Percentiles rank a stretch among this genome's conserved stretches.
phyloP scores from a whole-genome alignment of 2,329 filamentous ascomycete genomes.

The Pseudogymnoascus sp. region DNA sequence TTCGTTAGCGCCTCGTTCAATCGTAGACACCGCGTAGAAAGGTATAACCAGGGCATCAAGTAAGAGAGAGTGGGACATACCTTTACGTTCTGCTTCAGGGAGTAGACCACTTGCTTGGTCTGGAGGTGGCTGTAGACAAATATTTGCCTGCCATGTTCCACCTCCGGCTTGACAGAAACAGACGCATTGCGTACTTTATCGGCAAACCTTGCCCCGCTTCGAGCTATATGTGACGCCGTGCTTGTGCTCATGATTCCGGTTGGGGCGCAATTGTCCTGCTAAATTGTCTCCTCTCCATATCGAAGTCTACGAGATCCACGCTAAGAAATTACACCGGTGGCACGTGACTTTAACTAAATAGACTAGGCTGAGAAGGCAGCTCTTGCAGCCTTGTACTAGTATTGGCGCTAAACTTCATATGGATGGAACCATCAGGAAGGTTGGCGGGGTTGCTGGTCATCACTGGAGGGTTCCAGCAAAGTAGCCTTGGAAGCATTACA shows the following conservation, averaged over 20 bases:
- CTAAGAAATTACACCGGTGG: not conserved
- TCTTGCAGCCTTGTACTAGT: not conserved
- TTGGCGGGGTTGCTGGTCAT: slow-evolving; percentile 6
- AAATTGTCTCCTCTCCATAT: slow-evolving; percentile 9
- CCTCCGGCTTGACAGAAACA: slow-evolving; percentile 10
- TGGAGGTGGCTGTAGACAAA: slow-evolving; percentile 32
- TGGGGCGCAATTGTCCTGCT: slow-evolving; percentile 7
- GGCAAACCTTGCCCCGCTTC: not conserved
- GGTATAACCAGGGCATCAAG: not conserved
- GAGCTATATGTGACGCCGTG: slow-evolving; percentile 6
- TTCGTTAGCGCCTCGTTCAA: not conserved
- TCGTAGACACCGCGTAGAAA: not conserved
- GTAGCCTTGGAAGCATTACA: not conserved
- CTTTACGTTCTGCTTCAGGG: slow-evolving; percentile 28
- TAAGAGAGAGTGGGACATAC: slow-evolving; percentile 18
- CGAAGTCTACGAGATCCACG: not conserved
- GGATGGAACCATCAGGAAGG: slow-evolving; percentile 5
- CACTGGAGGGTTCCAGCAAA: not conserved
- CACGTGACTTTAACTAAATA: not conserved
- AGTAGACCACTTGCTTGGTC: slow-evolving; percentile 34
- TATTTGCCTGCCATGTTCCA: slow-evolving; percentile 29
- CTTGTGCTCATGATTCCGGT: not conserved
- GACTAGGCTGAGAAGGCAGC: not conserved
- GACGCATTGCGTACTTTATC: slow-evolving; percentile 9
- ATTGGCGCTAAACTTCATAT: not conserved